Evolutionary conservation across 192 early-diverging fungal species (phyloP), one percentile per base, ranked within the genome.

Genomic region (Umbelopsis sp.): DNA sequence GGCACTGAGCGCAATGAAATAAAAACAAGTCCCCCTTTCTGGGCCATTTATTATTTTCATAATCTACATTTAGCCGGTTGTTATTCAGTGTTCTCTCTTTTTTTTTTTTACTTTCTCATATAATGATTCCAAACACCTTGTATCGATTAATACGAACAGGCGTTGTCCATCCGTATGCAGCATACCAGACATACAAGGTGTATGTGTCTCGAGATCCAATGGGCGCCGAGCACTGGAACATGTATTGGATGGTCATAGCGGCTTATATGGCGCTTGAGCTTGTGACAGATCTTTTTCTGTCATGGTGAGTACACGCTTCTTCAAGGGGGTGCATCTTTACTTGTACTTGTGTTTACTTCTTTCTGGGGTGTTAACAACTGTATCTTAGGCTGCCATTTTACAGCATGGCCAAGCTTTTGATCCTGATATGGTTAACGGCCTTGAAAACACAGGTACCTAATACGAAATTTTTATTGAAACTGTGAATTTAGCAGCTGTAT

Each of bases 171-270:
- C 55, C 55, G 6, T 61, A 61, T 61, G 55, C 55, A 16, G 55
- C 55, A 15, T 61, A 61, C n/a, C 11, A 33, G 11, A 61, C 55
- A 37, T 61, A 61, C 55, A 61, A 61, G 25, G 55, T 30, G 2
- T 61, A 61, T 16, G 11, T 16, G 55, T 61, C 27, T n/a, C 27
- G 33, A 33, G 55, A 61, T n/a, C 30, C 15, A 25, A 15, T 30
- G 11, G 33, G 16, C 21, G 27, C 33, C 10, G 55, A 61, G 55
- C 16, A 35, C 11, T 61, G 55, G 55, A 25, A 35, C 30, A 15
- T 61, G 55, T 61, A 61, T 18, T 61, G 55, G 55, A 61, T 61
- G 55, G 55, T 61, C 55, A 61, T 61, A 30, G 55, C 55, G 1
- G 55, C 55, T 35, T 61, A 35, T 30, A 61, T 61, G 55, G 55